Evolutionary conservation across 805 yeast genomes (phyloP), one percentile per base, ranked within the genome.

Genomic region (Cyberlindnera mycetangii): DNA sequence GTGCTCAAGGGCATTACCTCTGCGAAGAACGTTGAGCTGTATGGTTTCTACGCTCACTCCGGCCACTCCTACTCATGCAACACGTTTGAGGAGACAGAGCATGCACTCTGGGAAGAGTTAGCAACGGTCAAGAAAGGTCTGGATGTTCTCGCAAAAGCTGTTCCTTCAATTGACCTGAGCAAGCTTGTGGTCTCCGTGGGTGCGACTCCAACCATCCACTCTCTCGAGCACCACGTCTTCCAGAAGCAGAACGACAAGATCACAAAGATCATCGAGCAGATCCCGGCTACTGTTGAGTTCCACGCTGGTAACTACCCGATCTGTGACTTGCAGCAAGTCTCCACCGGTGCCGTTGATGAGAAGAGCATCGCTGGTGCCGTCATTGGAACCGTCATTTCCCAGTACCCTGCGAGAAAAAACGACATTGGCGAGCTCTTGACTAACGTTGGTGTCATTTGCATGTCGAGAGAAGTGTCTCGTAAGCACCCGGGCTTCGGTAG

Each of bases 281-380:
- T 70, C 15, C 48, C 52, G 16, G 82, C 81, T 5, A 55, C 59
- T 1, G 63, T 85, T 32, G 93, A 85, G 57, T 59, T 85, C 15
- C 95, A 85, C 59, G 90, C 92, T n/a, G 95, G 95, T 11, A 85
- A 85, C 58, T 85, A 82, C 56, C 74, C 83, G 3, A 74, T 81
- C 56, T 79, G 85, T 55, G 95, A 86, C 58, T 64, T 84, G 42
- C 95, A 86, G 59, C 93, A 86, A 59, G 71, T 80, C n/a, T 75
- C 86, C 11, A 86, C 93, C 0, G 78, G 78, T 0, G 77, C 84
- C 51, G 70, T 83, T 12, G 54, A 64, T 1, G 56, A 59, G 16
- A 62, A 66, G 1, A 66, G 72, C 34, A 70, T 83, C 31, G 73
- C 89, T 0, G 66, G 77, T 19, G 63, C 62, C 19, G 81, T 83